A percentile compares a stretch with the other conserved stretches of the same genome.
phyloP scores from a whole-genome alignment of 148 eudicot genomes.

The Suaeda aralocaspica region DNA sequence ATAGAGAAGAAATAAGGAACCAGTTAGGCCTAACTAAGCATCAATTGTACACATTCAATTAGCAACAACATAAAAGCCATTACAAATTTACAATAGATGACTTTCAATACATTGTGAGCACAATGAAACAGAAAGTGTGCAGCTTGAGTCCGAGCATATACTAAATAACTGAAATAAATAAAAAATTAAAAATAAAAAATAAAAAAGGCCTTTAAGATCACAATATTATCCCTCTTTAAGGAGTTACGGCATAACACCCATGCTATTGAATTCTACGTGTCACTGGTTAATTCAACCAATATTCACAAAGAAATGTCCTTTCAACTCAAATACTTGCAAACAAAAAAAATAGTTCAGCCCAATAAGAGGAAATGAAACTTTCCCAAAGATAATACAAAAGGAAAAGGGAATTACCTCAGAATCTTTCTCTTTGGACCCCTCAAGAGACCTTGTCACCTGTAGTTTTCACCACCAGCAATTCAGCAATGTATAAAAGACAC shows the following conservation, averaged over 20 bases:
- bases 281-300: not conserved
- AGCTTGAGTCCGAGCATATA: not conserved
- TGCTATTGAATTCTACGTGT: not conserved
- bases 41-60: not conserved
- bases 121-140: not conserved
- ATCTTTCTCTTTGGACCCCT: conserved; percentile 43
- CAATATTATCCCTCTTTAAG: not conserved
- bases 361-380: not conserved
- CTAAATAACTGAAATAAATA: not conserved
- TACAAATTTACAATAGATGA: not conserved
- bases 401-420: conserved; percentile 46
- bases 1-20: not conserved
- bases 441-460: conserved; percentile 50
- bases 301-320: not conserved
- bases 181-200: too few species aligned
- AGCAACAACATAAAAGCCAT: not conserved
- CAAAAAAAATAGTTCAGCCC: not conserved
- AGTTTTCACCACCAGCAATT: not conserved
- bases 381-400: not conserved
- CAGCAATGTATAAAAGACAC: conserved; percentile 1
- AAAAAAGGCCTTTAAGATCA: not conserved
- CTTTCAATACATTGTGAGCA: not conserved
- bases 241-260: not conserved
- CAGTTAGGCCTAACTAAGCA: not conserved
- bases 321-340: not conserved